Evolutionary conservation across 495 filamentous ascomycete species (phyloP).

Genomic region (Aspergillus affinis): DNA sequence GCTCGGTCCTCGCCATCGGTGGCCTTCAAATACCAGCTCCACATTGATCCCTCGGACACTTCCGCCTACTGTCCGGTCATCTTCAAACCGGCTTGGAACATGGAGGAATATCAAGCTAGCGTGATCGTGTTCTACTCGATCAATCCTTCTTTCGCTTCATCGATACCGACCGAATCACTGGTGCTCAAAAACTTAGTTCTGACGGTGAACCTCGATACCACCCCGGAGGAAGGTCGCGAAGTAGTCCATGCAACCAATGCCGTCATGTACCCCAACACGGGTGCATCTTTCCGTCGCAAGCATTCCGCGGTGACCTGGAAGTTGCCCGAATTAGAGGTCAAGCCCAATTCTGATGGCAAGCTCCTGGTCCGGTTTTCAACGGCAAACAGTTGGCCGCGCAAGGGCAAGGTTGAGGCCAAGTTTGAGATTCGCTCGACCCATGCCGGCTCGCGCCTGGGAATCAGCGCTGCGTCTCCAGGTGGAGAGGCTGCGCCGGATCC

Average conservation of each 20-base stretch:
- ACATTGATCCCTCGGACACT: slow-evolving; percentile 63
- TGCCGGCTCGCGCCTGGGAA: slow-evolving; percentile 60
- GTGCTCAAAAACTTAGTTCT: slow-evolving; percentile 80
- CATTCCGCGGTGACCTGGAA: slow-evolving; percentile 87
- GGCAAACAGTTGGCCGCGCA: slow-evolving; percentile 71
- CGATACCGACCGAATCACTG: slow-evolving; percentile 46
- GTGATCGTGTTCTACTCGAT: slow-evolving; percentile 81
- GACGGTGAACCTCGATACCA: slow-evolving; percentile 69
- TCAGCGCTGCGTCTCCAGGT: slow-evolving; percentile 41
- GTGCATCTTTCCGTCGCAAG: slow-evolving; percentile 76
- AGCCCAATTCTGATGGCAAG: slow-evolving; percentile 55
- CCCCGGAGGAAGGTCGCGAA: slow-evolving; percentile 41
- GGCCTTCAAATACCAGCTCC: slow-evolving; percentile 95
- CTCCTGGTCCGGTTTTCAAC: slow-evolving; percentile 78
- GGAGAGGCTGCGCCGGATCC: slow-evolving; percentile 51
- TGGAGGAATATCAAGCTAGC: slow-evolving; percentile 76
- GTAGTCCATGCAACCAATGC: slow-evolving; percentile 45
- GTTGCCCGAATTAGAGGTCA: slow-evolving; percentile 73
- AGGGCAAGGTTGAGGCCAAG: slow-evolving; percentile 74
- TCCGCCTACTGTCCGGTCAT: slow-evolving; percentile 73
- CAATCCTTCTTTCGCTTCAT: slow-evolving; percentile 66
- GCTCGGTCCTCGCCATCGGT: slow-evolving; percentile 64
- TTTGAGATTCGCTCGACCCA: slow-evolving; percentile 69
- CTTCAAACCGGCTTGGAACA: slow-evolving; percentile 78
- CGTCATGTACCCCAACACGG: slow-evolving; percentile 48